Evolutionary conservation across 768 basidiomycete species (phyloP).

Genomic region (Lyophyllum shimeji): DNA sequence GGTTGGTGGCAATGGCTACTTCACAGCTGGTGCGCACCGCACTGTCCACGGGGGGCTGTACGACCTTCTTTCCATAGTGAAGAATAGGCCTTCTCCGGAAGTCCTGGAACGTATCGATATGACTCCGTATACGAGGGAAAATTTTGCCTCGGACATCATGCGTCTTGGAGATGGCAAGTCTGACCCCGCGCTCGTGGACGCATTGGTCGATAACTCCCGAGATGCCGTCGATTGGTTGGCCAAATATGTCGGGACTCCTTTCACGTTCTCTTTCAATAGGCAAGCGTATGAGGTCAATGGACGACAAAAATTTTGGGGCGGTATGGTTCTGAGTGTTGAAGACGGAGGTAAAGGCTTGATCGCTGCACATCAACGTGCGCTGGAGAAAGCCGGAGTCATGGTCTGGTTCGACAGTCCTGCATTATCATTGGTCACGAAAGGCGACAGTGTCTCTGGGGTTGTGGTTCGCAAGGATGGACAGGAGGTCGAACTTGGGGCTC

Average conservation of each 20-base stretch:
- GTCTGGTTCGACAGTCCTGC: slow-evolving; percentile 60
- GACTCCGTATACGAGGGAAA: slow-evolving; percentile 52
- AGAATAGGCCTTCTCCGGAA: slow-evolving; percentile 42
- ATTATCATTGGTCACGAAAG: slow-evolving; percentile 33
- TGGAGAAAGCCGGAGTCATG: slow-evolving; percentile 49
- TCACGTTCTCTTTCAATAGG: slow-evolving; percentile 58
- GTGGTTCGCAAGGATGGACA: slow-evolving; percentile 39
- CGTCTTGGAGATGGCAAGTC: slow-evolving; percentile 53
- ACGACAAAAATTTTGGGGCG: slow-evolving; percentile 70
- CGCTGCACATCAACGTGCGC: slow-evolving; percentile 48
- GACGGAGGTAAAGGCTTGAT: slow-evolving; percentile 72
- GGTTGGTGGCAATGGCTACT: slow-evolving; percentile 72
- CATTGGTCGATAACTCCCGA: slow-evolving; percentile 56
- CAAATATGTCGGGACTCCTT: slow-evolving; percentile 48
- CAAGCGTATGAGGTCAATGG: slow-evolving; percentile 69
- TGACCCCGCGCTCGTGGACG: slow-evolving; percentile 45
- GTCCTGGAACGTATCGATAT: slow-evolving; percentile 49
- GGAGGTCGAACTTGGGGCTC: slow-evolving; percentile 33
- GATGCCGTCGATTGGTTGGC: slow-evolving; percentile 60
- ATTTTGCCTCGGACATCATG: slow-evolving; percentile 61
- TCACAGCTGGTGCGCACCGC: slow-evolving; percentile 69
- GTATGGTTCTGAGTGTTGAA: slow-evolving; percentile 59
- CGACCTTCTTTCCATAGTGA: slow-evolving; percentile 57
- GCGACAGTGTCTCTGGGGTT: slow-evolving; percentile 44
- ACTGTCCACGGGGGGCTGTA: slow-evolving; percentile 61